Evolutionary conservation across 1,139 yeast species (phyloP).

Genomic region (Kazachstania sp.): DNA sequence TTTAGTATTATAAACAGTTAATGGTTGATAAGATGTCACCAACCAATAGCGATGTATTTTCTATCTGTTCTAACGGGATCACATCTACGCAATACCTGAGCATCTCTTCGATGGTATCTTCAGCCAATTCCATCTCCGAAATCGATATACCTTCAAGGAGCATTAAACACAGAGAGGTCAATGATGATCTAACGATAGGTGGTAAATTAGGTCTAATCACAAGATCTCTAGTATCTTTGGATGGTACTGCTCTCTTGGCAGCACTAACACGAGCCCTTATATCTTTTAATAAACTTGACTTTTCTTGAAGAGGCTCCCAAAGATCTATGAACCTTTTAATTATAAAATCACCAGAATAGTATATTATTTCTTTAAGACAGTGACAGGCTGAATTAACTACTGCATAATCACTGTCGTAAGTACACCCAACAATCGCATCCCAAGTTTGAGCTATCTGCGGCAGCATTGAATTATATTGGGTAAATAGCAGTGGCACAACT

Average conservation of each 20-base stretch:
- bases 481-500: slow-evolving; percentile 54
- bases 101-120: slow-evolving; percentile 18
- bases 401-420: slow-evolving; percentile 35
- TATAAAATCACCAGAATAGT: slow-evolving; percentile 44
- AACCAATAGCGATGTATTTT: slow-evolving; percentile 13
- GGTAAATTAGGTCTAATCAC: slow-evolving; percentile 10
- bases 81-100: slow-evolving; percentile 19
- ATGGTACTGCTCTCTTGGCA: neutral
- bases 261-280: slow-evolving; percentile 6
- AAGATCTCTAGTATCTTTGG: neutral
- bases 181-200: slow-evolving; percentile 18
- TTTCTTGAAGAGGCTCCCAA: slow-evolving; percentile 32
- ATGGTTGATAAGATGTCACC: slow-evolving; percentile 19
- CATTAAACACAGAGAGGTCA: slow-evolving; percentile 16
- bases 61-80: slow-evolving; percentile 13
- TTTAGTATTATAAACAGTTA: neutral
- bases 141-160: slow-evolving; percentile 20
- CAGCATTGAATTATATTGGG: slow-evolving; percentile 48
- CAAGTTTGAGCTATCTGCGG: slow-evolving; percentile 67
- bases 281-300: slow-evolving; percentile 20
- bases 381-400: slow-evolving; percentile 33
- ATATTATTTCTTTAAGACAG: slow-evolving; percentile 35
- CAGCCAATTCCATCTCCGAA: slow-evolving; percentile 19
- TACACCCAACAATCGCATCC: slow-evolving; percentile 44
- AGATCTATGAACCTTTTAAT: slow-evolving; percentile 39